Evolutionary conservation across 1,284 basidiomycete genomes (phyloP).

Genomic region (Apiotrichum sp.): DNA sequence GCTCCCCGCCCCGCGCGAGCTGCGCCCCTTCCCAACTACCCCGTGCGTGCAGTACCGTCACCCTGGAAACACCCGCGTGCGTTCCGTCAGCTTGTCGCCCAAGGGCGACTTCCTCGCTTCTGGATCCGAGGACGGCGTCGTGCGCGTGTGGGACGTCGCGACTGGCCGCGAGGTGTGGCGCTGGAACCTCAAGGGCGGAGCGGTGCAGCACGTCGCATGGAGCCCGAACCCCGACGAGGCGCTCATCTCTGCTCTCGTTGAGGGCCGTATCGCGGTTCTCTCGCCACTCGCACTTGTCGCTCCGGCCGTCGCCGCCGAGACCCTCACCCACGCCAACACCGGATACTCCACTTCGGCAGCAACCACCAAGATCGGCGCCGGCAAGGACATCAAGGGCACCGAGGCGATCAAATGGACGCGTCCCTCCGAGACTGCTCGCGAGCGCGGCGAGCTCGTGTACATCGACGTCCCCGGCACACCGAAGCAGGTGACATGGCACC

Average conservation of each 20-base stretch:
- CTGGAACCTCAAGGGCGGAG: constrained; percentile 74
- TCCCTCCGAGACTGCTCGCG: constrained; percentile 49
- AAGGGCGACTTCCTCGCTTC: constrained; percentile 87
- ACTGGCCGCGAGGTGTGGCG: constrained; percentile 83
- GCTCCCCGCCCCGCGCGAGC: constrained; percentile 84
- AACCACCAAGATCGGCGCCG: constrained; percentile 39
- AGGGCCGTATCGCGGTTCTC: constrained; percentile 69
- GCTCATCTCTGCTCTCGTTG: constrained; percentile 35
- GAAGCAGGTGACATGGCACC: constrained; percentile 86
- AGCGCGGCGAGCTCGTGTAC: constrained; percentile 51
- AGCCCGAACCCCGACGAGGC: constrained; percentile 76
- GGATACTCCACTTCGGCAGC: constrained; percentile 45
- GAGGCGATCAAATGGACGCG: constrained; percentile 52
- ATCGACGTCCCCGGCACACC: constrained; percentile 63
- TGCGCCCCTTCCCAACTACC: constrained; percentile 91
- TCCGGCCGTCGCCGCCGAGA: constrained; percentile 58
- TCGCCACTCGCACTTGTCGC: constrained; percentile 66
- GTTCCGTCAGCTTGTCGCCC: constrained; percentile 75
- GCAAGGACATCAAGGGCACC: constrained; percentile 35
- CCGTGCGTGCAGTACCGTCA: constrained; percentile 65
- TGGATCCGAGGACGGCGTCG: constrained; percentile 82
- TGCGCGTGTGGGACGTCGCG: constrained; percentile 89
- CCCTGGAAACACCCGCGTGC: constrained; percentile 58
- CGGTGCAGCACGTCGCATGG: constrained; percentile 84
- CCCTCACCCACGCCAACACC: constrained; percentile 54